These are phyloP conservation scores for Mychonastes homosphaera DNA, from an alignment of 139 green algal genomes.

Conservation along the genomic window DNA sequence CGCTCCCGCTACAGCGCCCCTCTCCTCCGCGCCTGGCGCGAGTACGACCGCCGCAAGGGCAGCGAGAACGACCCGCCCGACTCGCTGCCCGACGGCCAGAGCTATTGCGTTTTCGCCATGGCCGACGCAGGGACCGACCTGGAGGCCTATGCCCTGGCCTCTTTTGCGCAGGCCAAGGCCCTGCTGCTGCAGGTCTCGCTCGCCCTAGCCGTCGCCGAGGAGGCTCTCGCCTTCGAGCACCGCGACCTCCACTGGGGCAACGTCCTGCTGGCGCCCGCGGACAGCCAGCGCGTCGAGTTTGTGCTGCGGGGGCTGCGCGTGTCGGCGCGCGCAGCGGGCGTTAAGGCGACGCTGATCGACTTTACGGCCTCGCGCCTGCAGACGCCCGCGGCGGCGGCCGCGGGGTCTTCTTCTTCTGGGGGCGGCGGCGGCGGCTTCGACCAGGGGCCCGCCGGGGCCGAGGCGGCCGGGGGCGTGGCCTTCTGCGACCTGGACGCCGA, in stretches of 20 bases:
- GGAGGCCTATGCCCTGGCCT: slow-evolving; percentile 62
- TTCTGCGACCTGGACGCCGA: slow-evolving; percentile 65
- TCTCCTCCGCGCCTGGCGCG: slow-evolving; percentile 42
- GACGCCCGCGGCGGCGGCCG: too few relatives aligned
- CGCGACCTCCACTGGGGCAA: slow-evolving; percentile 92
- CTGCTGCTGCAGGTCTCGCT: slow-evolving; percentile 43
- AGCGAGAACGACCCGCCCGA: slow-evolving; percentile 14
- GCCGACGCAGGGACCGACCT: slow-evolving; percentile 77
- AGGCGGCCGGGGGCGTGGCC: slow-evolving; percentile 30
- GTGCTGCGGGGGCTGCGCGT: slow-evolving; percentile 24
- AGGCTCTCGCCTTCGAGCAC: slow-evolving; percentile 88
- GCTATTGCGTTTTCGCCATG: slow-evolving; percentile 50
- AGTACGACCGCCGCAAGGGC: slow-evolving; percentile 17
- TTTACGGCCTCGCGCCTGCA: slow-evolving; percentile 61
- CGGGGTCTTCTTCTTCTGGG: too few relatives aligned
- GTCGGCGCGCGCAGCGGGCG: slow-evolving; percentile 8
- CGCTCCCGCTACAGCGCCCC: slow-evolving; percentile 29
- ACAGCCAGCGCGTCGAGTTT: not conserved
- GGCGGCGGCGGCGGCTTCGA: too few relatives aligned
- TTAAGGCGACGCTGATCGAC: slow-evolving; percentile 52
- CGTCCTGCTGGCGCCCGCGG: slow-evolving; percentile 30
- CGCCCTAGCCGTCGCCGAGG: slow-evolving; percentile 78
- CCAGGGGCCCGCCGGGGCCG: too few relatives aligned
- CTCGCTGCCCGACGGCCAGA: slow-evolving; percentile 28
- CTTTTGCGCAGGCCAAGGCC: slow-evolving; percentile 48